Evolutionary conservation across 768 basidiomycete species (phyloP), one percentile per base, ranked within the genome.

Genomic region (Cubamyces lactineus): DNA sequence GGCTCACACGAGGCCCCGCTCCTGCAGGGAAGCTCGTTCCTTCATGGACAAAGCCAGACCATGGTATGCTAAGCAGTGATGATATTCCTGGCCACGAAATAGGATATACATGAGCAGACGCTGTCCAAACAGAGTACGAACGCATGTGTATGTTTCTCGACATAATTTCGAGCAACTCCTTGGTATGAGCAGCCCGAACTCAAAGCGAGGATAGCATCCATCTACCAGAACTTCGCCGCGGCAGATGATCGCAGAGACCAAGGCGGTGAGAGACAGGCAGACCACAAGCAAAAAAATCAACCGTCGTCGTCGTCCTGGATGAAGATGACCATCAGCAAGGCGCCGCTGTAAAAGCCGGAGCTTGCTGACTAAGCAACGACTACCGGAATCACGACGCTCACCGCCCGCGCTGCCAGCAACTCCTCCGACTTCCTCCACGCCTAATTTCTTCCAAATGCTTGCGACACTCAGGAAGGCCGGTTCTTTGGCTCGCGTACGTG

Each of bases 281-380:
- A 74, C 53, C 63, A 53, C 23, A 42, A 47, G 61, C 69, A 68
- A 34, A 34, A 34, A 34, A 65, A 69, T 81, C 84, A 73, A 80
- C 87, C 89, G 91, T 92, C 91, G 80, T 92, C 91, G 82, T 87
- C 86, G 80, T 82, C 85, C 85, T 86, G 87, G 81, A 54, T 57
- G 52, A 64, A 58, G 60, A 66, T 54, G 49, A 30, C 34, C 42
- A 51, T 42, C 53, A 59, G 42, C 34, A 15, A 2, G 5, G 21
- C 40, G 52, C 28, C 48, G 57, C 57, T 23, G 28, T 41, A 43
- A 60, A 21, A 42, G 43, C 40, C 41, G n/a, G 47, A 49, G 34
- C 38, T 16, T 71, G 84, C 77, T 87, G 80, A 86, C 77, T 72
- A 71, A 74, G 69, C 71, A 41, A 3, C 48, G 34, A 24, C n/a